A percentile compares a stretch with the other conserved stretches of the same genome.
These are phyloP conservation scores for Dactylella cylindrospora DNA, from an alignment of 2,329 filamentous ascomycete genomes.

Conservation along the genomic window DNA sequence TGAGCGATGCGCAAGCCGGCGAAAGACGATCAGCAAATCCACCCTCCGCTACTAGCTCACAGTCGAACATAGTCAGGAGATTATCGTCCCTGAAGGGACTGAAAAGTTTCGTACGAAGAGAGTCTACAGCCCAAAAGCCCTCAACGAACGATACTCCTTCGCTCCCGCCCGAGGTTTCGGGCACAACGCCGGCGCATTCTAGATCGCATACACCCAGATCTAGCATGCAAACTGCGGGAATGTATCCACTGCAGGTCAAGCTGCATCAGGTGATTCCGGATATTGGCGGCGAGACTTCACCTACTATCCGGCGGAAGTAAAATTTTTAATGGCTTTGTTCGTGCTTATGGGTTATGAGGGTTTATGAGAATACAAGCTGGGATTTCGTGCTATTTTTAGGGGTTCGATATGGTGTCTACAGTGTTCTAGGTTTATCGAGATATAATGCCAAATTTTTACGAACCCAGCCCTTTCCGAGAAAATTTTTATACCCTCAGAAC, in stretches of 20 bases:
- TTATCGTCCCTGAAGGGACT: conserved; percentile 5
- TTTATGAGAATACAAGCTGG: too few species aligned
- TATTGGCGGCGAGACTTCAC: conserved; percentile 28
- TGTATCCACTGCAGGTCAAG: conserved; percentile 13
- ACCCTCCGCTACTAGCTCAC: not conserved
- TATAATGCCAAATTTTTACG: too few species aligned
- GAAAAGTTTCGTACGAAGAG: not conserved
- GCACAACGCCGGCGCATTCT: too few species aligned
- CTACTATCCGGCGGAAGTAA: conserved; percentile 11
- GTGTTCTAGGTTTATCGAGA: too few species aligned
- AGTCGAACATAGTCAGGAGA: not conserved
- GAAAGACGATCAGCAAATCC: too few species aligned
- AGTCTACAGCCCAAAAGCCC: conserved; percentile 11
- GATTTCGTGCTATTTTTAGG: too few species aligned
- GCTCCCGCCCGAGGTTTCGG: not conserved
- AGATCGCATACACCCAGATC: too few species aligned
- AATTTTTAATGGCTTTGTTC: too few species aligned
- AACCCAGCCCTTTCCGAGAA: too few species aligned
- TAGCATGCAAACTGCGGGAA: conserved; percentile 1
- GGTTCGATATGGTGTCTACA: too few species aligned
- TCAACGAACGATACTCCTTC: not conserved
- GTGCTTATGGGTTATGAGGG: too few species aligned
- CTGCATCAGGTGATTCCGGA: conserved; percentile 28
- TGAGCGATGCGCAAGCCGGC: not conserved
- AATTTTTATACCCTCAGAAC: too few species aligned